Conservation (phyloP, 257 asterid species). For the Nicotiana benthamiana region DNA sequence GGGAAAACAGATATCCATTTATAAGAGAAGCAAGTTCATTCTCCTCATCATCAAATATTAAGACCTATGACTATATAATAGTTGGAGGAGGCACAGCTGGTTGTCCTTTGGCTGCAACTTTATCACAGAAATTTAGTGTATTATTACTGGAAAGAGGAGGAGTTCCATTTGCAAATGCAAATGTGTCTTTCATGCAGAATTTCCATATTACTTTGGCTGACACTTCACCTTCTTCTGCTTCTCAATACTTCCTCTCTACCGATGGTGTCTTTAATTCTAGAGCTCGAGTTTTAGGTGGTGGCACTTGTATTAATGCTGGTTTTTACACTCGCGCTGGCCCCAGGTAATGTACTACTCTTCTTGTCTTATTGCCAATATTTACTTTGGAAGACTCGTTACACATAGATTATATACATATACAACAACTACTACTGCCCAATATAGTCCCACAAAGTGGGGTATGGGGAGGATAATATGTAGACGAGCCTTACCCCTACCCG, state of each 20-base stretch:
- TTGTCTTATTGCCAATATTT: neutral
- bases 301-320: slow-evolving; percentile 81
- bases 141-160: slow-evolving; percentile 86
- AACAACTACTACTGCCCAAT: no score
- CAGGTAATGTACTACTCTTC: slow-evolving; percentile 29
- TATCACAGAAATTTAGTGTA: slow-evolving; percentile 66
- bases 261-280: slow-evolving; percentile 87
- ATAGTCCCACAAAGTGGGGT: no score
- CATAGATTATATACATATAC: no score
- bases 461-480: no score
- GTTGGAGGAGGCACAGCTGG: slow-evolving; percentile 99
- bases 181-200: slow-evolving; percentile 76
- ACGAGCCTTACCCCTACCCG: no score
- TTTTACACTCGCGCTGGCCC: slow-evolving; percentile 85
- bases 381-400: no score
- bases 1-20: slow-evolving; percentile 33
- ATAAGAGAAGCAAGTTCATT: slow-evolving; percentile 30
- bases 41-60: slow-evolving; percentile 10
- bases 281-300: slow-evolving; percentile 90
- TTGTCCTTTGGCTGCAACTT: slow-evolving; percentile 85
- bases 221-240: slow-evolving; percentile 66
- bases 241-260: slow-evolving; percentile 79
- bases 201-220: slow-evolving; percentile 82
- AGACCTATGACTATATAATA: slow-evolving; percentile 58
- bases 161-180: slow-evolving; percentile 68